These are phyloP conservation scores for Neurospora sp. DNA, from an alignment of 2,329 filamentous ascomycete genomes.

Conservation along the genomic window DNA sequence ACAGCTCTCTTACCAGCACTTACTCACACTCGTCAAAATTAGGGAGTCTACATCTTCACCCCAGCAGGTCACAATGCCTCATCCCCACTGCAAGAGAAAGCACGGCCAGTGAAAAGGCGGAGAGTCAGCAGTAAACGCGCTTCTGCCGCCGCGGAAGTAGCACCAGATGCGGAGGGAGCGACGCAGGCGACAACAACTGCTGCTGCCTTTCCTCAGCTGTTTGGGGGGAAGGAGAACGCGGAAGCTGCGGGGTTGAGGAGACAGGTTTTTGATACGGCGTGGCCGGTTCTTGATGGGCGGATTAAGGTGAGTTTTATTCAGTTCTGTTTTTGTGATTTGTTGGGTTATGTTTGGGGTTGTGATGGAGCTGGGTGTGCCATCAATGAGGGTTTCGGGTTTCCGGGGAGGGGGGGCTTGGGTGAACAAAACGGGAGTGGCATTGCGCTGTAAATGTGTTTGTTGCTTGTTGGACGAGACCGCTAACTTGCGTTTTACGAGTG, in stretches of 20 bases:
- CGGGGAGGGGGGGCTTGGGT: neutral
- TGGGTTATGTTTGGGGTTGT: neutral
- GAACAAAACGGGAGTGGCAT: neutral
- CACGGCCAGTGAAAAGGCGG: constrained; percentile 29
- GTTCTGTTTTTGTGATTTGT: neutral
- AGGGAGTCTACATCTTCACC: constrained; percentile 56
- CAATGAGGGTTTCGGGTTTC: neutral
- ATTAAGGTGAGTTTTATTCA: constrained; percentile 41
- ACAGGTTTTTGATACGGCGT: constrained; percentile 50
- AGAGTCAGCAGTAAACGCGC: constrained; percentile 1
- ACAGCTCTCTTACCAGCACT: neutral
- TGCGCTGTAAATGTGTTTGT: neutral
- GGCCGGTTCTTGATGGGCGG: constrained; percentile 52
- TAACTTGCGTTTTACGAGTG: neutral
- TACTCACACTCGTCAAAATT: neutral
- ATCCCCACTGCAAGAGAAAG: constrained; percentile 34
- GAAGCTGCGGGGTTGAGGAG: constrained; percentile 44
- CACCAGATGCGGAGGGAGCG: constrained; percentile 1
- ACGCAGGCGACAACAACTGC: constrained; percentile 8
- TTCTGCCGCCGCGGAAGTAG: neutral
- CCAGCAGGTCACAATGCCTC: constrained; percentile 29
- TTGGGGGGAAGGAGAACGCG: constrained; percentile 43
- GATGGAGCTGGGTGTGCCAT: neutral
- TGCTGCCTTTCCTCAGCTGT: constrained; percentile 39
- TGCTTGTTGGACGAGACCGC: neutral